Evolutionary conservation across 192 early-diverging fungal species (phyloP).

Genomic region (Backusella morwellensis): DNA sequence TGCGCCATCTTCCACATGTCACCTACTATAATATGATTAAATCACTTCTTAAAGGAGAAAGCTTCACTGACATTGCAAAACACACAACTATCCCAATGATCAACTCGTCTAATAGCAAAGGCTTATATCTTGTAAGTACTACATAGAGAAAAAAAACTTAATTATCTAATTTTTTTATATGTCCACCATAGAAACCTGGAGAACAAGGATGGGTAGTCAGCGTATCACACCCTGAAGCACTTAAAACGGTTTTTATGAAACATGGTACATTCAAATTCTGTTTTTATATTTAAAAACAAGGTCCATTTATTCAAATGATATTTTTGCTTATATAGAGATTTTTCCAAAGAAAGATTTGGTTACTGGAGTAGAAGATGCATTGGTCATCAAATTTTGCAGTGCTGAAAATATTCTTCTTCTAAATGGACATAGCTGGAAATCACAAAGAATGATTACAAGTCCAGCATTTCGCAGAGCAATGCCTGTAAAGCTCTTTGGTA

Average conservation of each 20-base stretch:
- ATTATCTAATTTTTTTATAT: no score
- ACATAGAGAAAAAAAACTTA: neutral
- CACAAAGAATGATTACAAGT: constrained; percentile 14
- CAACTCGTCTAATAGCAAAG: neutral
- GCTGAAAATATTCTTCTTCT: neutral
- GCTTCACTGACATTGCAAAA: neutral
- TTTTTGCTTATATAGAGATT: neutral
- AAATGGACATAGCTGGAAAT: neutral
- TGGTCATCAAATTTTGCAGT: neutral
- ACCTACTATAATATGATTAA: neutral
- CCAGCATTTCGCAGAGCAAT: constrained; percentile 33
- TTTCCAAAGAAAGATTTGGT: neutral
- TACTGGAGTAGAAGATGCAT: neutral
- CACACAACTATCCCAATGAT: neutral
- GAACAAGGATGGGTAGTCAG: neutral
- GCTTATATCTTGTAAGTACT: neutral
- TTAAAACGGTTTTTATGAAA: neutral
- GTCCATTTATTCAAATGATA: neutral
- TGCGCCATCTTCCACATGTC: neutral
- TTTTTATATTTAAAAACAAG: neutral
- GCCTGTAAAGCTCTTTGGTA: constrained; percentile 25
- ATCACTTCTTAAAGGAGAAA: neutral
- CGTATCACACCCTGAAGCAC: neutral
- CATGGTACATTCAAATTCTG: neutral
- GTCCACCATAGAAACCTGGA: neutral